Percentiles rank a stretch among this genome's conserved stretches.
Conservation (phyloP, 768 basidiomycete species). For the Mycena albidolilacea region DNA sequence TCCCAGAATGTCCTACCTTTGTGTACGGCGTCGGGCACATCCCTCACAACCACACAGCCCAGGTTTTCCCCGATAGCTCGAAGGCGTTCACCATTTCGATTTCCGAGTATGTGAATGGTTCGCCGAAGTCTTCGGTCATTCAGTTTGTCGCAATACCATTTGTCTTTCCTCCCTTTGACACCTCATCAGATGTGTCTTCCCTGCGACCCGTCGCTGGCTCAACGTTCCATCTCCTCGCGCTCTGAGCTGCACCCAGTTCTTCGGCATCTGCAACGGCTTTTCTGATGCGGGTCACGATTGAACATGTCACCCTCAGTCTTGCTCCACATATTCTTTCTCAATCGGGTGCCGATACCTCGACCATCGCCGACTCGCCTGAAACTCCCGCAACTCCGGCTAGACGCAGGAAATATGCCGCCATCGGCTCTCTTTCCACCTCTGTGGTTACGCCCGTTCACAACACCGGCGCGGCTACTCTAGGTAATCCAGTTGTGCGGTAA, state of each 20-base stretch:
- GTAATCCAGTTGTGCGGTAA: too few species aligned
- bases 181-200: constrained; percentile 10
- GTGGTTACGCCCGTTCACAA: neutral
- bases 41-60: neutral
- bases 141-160: neutral
- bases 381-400: neutral
- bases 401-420: neutral
- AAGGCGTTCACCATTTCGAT: neutral
- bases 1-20: too few species aligned
- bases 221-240: constrained; percentile 15
- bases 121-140: neutral
- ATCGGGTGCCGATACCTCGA: neutral
- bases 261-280: constrained; percentile 1
- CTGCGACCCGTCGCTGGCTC: constrained; percentile 5
- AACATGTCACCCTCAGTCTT: constrained; percentile 22
- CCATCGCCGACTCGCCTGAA: neutral
- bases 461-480: too few species aligned
- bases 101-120: neutral
- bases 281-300: constrained; percentile 10
- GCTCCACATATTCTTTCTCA: constrained; percentile 2
- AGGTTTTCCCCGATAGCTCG: neutral
- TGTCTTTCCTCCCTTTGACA: neutral
- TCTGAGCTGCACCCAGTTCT: neutral
- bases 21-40: too few species aligned
- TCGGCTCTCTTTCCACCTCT: neutral